Evolutionary conservation across 768 basidiomycete species (phyloP), one percentile per base, ranked within the genome.

Genomic region (Rhizopogon rudus): DNA sequence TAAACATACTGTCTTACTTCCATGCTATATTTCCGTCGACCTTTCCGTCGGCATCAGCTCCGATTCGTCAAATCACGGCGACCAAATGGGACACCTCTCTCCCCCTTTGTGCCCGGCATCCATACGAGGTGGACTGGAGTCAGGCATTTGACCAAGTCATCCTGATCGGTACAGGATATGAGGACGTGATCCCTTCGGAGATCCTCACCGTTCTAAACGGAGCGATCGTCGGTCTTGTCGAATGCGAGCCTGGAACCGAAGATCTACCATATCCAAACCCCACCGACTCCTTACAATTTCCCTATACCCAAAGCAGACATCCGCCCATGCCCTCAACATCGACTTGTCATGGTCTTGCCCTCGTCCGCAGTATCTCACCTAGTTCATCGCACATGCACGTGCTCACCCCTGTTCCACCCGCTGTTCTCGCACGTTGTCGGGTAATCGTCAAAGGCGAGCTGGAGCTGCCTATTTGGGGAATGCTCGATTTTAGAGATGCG

Each of bases 391-490:
- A 56, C 42, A 70, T 95, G 37, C 93, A 96, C 35, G 60, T 97
- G n/a, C 73, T 97, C 37, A 93, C 94, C 0, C 92, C 95, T 0
- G 57, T 93, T 1, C 83, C 86, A 0, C 70, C 79, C 0, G 52
- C 64, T 0, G 41, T 76, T 1, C 75, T 96, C 2, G 58, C 63
- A 0, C 61, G 66, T 14, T 65, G 64, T 22, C 71, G 81, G 4
- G 73, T 83, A 16, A 49, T 96, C 3, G 83, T 96, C 44, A 93
- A 90, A 67, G 94, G 94, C 7, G 92, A 93, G 65, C 75, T 94
- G 63, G 93, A 95, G 67, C 70, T 97, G 0, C 94, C 94, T 0
- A 74, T 93, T 0, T 88, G 88, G 84, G 93, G 88, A 0, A 83
- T 93, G 86, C 73, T 97, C 49, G 93, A 95, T 67, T 87, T 84